Evolutionary conservation across 108 stramenopile genomes (phyloP).

Genomic region (Discostella stelligeroides): DNA sequence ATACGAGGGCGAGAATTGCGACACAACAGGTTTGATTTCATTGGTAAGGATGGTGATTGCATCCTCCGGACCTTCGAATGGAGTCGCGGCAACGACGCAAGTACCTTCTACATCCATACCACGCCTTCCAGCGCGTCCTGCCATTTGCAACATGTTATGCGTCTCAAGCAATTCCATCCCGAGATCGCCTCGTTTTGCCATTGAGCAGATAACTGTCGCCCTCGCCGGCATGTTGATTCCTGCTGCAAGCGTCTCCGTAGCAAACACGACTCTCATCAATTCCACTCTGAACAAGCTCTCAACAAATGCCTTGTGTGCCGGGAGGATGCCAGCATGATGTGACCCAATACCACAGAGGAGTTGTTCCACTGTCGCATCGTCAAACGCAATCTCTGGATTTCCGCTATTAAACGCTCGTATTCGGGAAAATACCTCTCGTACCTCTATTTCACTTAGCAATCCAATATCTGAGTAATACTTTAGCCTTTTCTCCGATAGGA

Average conservation of each 20-base stretch:
- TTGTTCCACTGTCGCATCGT: constrained; percentile 57
- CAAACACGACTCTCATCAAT: constrained; percentile 91
- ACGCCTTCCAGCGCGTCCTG: constrained; percentile 86
- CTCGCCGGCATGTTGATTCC: constrained; percentile 89
- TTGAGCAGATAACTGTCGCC: constrained; percentile 85
- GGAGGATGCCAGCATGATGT: constrained; percentile 93
- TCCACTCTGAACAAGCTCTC: constrained; percentile 84
- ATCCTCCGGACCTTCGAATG: constrained; percentile 74
- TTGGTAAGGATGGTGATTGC: constrained; percentile 70
- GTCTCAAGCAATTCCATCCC: constrained; percentile 77
- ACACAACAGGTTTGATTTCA: constrained; percentile 75
- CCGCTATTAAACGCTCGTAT: constrained; percentile 72
- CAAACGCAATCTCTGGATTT: constrained; percentile 78
- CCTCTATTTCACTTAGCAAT: constrained; percentile 66
- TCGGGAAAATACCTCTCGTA: constrained; percentile 62
- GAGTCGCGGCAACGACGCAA: constrained; percentile 79
- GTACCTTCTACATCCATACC: constrained; percentile 76
- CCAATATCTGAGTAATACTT: constrained; percentile 67
- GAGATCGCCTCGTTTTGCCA: constrained; percentile 83
- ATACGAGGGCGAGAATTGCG: constrained; percentile 84
- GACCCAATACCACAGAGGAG: constrained; percentile 83
- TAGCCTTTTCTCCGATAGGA: constrained; percentile 60
- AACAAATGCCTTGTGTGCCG: constrained; percentile 90
- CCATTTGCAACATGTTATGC: constrained; percentile 86
- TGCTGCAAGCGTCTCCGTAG: constrained; percentile 96